These are phyloP conservation scores for Lentinus tigrinus DNA, from an alignment of 768 basidiomycete genomes.

Conservation along the genomic window DNA sequence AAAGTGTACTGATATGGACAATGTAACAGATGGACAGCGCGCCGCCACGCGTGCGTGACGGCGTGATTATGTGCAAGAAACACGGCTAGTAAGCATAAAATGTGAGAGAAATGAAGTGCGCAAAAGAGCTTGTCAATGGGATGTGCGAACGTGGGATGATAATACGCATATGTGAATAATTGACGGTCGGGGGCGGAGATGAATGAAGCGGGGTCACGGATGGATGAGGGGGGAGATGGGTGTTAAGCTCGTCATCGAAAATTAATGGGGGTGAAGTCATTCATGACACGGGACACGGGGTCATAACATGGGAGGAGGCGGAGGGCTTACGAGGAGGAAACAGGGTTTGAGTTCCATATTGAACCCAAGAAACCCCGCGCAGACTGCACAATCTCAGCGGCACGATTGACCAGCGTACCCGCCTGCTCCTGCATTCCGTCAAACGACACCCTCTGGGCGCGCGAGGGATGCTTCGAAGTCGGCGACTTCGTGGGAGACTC, in stretches of 20 bases:
- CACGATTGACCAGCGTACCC: conserved; percentile 53
- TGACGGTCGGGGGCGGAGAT: conserved; percentile 5
- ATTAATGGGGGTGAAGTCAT: neutral
- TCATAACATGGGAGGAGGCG: neutral
- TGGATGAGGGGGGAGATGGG: neutral
- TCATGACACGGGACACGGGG: no score
- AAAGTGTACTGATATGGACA: no score
- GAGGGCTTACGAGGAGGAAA: neutral
- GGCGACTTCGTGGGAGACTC: conserved; percentile 15
- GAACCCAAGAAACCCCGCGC: conserved; percentile 76
- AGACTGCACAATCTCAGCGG: conserved; percentile 77
- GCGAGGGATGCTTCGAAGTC: conserved; percentile 23
- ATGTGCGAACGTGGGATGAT: neutral
- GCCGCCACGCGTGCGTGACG: neutral
- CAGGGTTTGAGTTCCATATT: conserved; percentile 42
- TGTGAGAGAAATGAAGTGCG: neutral
- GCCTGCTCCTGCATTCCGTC: conserved; percentile 29
- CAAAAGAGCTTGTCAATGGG: neutral
- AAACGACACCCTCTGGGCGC: conserved; percentile 20
- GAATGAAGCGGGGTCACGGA: neutral
- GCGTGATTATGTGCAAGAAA: conserved; percentile 14
- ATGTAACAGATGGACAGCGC: conserved; percentile 3
- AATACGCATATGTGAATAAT: conserved; percentile 21
- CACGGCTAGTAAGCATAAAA: conserved; percentile 8
- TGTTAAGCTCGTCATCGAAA: neutral